Conservation (phyloP, 1,284 basidiomycete species). For the Pisolithus thermaeus region DNA sequence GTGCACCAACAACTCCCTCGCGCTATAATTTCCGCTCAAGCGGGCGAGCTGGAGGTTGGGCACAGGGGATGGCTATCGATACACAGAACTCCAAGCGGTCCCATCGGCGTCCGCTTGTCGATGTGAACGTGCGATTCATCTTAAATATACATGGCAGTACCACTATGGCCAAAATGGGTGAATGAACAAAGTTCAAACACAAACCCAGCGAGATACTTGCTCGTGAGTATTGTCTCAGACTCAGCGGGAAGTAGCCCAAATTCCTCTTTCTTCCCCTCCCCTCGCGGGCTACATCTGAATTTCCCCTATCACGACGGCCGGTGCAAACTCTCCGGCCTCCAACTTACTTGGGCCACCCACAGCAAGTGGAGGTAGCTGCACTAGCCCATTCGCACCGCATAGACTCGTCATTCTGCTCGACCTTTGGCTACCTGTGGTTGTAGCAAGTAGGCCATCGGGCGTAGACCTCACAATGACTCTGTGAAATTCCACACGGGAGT, state of each 20-base stretch:
- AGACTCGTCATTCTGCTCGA: conserved; percentile 76
- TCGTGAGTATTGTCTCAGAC: no score
- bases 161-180: no score
- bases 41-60: no score
- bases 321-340: conserved; percentile 46
- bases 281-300: conserved; percentile 32
- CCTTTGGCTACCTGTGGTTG: conserved; percentile 80
- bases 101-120: no score
- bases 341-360: conserved; percentile 38
- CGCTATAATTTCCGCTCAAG: no score
- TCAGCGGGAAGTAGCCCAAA: neutral
- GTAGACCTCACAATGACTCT: conserved; percentile 57
- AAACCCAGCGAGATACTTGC: no score
- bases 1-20: no score
- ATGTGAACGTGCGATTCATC: no score
- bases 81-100: no score
- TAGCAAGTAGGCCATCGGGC: conserved; percentile 50
- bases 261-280: neutral
- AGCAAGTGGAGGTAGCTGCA: conserved; percentile 54
- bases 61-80: no score
- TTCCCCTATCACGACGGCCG: conserved; percentile 66
- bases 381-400: conserved; percentile 71
- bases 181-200: no score
- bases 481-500: conserved; percentile 78
- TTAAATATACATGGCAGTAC: no score